phyloP scores from a whole-genome alignment of 148 eudicot genomes.

The Rhododendron vialii region DNA sequence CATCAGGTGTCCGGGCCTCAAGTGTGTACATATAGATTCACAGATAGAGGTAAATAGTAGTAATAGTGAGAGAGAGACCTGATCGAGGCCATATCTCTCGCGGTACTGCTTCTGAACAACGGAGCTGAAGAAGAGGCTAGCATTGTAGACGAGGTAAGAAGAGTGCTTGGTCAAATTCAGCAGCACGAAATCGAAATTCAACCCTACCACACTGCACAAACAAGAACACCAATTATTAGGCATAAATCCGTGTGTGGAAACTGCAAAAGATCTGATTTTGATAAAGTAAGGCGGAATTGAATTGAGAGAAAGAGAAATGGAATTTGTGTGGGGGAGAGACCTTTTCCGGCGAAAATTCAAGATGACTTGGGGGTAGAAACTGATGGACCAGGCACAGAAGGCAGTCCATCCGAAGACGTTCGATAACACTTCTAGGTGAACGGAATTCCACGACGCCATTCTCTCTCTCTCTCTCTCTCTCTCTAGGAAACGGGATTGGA shows the following conservation, averaged over 20 bases:
- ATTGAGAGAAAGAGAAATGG: not conserved
- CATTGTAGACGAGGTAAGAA: slow-evolving; percentile 73
- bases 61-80: slow-evolving; percentile 29
- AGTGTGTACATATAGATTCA: not conserved
- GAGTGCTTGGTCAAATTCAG: slow-evolving; percentile 83
- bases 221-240: not conserved
- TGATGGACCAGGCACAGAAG: slow-evolving; percentile 81
- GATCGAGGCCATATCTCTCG: slow-evolving; percentile 50
- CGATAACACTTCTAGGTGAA: slow-evolving; percentile 43
- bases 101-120: slow-evolving; percentile 69
- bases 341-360: slow-evolving; percentile 81
- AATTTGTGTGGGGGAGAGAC: slow-evolving; percentile 18
- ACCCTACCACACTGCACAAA: slow-evolving; percentile 65
- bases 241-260: not conserved
- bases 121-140: slow-evolving; percentile 76
- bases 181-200: slow-evolving; percentile 75
- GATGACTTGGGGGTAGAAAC: slow-evolving; percentile 76
- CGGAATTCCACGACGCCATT: slow-evolving; percentile 74
- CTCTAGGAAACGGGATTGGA: not conserved
- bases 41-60: not conserved
- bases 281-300: not conserved
- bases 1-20: not conserved
- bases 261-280: not conserved
- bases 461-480: not conserved
- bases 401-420: slow-evolving; percentile 76